Conservation (phyloP, 768 basidiomycete species). For the Pisolithus sp. region DNA sequence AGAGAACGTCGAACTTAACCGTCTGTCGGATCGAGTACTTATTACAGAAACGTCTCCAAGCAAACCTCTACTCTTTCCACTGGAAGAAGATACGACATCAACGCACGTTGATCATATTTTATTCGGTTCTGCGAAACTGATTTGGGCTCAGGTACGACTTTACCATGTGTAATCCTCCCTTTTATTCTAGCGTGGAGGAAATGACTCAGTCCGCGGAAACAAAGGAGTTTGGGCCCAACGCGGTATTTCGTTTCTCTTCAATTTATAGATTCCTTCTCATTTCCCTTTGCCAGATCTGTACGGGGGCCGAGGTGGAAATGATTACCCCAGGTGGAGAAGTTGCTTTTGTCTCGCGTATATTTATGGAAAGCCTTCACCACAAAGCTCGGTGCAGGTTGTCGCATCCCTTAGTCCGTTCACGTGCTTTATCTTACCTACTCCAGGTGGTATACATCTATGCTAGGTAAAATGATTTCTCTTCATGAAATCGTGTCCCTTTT, state of each 20-base stretch:
- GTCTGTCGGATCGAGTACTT: conserved; percentile 43
- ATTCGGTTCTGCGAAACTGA: not conserved
- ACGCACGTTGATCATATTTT: conserved; percentile 1
- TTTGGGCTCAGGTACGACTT: conserved; percentile 52
- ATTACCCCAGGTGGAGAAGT: conserved; percentile 84
- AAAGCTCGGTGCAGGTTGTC: conserved; percentile 53
- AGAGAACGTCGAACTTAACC: conserved; percentile 53
- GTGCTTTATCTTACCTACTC: not conserved
- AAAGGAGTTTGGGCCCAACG: conserved; percentile 64
- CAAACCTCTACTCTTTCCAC: conserved; percentile 38
- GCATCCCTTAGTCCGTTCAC: not conserved
- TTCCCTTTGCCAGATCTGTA: conserved; percentile 56
- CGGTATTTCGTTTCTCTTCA: conserved; percentile 41
- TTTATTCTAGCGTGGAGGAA: conserved; percentile 76
- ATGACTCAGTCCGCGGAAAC: conserved; percentile 47
- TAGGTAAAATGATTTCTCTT: conserved; percentile 82
- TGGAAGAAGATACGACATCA: conserved; percentile 8
- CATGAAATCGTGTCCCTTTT: conserved; percentile 52
- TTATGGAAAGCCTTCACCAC: conserved; percentile 59
- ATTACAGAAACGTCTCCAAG: conserved; percentile 34
- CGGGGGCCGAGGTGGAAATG: conserved; percentile 83
- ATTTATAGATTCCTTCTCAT: not conserved
- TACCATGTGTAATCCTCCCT: conserved; percentile 95
- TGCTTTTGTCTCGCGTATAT: conserved; percentile 69
- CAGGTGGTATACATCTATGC: conserved; percentile 92